phyloP scores from a whole-genome alignment of 108 stramenopile species.

The Cylindrotheca closterium region DNA sequence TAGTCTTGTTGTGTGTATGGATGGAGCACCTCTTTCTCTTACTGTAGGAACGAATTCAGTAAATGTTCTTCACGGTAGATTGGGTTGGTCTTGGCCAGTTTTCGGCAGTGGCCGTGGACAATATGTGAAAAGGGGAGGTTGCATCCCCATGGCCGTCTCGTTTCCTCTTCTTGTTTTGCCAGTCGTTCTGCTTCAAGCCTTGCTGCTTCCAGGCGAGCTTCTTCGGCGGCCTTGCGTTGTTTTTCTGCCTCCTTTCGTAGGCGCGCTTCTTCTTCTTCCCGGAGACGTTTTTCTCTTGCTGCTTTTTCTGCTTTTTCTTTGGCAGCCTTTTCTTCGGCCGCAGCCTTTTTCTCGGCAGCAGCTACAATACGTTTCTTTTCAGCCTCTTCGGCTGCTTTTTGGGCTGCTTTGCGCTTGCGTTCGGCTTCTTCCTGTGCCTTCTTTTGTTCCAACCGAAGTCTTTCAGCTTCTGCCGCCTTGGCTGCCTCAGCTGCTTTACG shows the following conservation, averaged over 20 bases:
- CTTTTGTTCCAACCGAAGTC: conserved; percentile 5
- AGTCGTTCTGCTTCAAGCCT: conserved; percentile 4
- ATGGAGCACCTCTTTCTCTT: background rate
- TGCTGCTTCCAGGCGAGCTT: background rate
- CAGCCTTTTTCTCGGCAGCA: too few species aligned
- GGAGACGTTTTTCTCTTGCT: background rate
- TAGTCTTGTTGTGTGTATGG: background rate
- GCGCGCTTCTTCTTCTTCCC: background rate
- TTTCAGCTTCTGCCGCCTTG: conserved; percentile 1
- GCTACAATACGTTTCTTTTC: background rate
- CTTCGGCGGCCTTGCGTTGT: background rate
- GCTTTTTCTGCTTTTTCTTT: conserved; percentile 6
- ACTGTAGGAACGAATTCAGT: conserved; percentile 24
- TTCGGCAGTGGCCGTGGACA: conserved; percentile 12
- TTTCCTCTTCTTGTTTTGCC: conserved; percentile 2
- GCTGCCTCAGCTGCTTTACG: conserved; percentile 6
- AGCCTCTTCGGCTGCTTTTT: too few species aligned
- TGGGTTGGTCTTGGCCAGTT: conserved; percentile 19
- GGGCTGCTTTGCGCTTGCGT: conserved; percentile 4
- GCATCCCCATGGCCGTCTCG: conserved; percentile 17
- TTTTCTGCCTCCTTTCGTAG: background rate
- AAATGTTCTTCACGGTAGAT: conserved; percentile 18
- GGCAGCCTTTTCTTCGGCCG: background rate
- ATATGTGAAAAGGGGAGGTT: conserved; percentile 28
- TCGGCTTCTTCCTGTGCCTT: conserved; percentile 12